Evolutionary conservation across 2,329 filamentous ascomycete species (phyloP), one percentile per base, ranked within the genome.

Genomic region (Blastomyces parvus): DNA sequence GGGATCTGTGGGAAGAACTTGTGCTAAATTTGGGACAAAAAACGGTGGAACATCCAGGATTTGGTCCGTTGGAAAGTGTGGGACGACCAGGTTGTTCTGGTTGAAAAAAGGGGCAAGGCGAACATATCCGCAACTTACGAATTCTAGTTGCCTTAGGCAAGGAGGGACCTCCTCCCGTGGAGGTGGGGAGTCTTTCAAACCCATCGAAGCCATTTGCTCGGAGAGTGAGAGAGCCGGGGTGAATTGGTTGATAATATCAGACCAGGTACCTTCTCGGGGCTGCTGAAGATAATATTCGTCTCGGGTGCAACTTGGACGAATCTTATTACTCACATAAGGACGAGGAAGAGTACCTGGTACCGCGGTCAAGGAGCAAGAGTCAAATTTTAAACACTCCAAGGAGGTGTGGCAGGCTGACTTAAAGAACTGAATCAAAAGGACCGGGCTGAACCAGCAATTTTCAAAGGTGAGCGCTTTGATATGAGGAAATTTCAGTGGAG

Each of bases 381-480:
- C 81, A 1, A 90, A 74, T 9, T 80, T 80, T 19, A 90, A 71
- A 25, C 79, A 80, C 65, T 82, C 77, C 14, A 89, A 72, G 1
- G 72, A 77, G 8, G 74, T 70, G 5, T 74, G 70, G 25, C 79
- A 77, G 72, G 86, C 82, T 4, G 73, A 71, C 2, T 75, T 74
- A 64, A 86, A 74, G 60, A 86, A 78, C 13, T 79, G 75, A 40
- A 81, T 69, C 40, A 89, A 77, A 1, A 85, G 78, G 50, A 81
- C 77, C 0, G 87, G 86, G 2, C 82, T 82, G 14, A 85, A 76
- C 86, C 87, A 90, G 74, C 87, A 89, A 68, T 90, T 90, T 67
- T 84, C 84, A 9, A 90, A 75, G 0, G 82, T 86, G 2, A 90
- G 72, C 59, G 84, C 77, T 64, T 83, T 77, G 30, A 89, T 72